Evolutionary conservation across 176 grass and related monocot species (phyloP).

Genomic region (Thalia dealbata): DNA sequence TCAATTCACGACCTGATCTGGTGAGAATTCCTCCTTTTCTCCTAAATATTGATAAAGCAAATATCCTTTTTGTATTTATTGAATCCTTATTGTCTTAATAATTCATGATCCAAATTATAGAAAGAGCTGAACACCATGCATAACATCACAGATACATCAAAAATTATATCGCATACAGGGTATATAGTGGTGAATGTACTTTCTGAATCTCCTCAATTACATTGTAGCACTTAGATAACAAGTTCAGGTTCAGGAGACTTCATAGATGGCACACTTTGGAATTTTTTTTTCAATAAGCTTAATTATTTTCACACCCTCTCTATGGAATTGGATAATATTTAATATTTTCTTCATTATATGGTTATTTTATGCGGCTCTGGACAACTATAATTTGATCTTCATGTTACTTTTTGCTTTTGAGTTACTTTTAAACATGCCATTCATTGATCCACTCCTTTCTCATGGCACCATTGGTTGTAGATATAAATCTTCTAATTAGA

Average conservation of each 20-base stretch:
- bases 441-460: background rate
- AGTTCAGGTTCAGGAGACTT: background rate
- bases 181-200: background rate
- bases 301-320: background rate
- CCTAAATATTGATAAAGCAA: background rate
- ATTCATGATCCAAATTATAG: background rate
- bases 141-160: background rate
- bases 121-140: background rate
- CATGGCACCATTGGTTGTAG: background rate
- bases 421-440: background rate
- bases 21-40: conserved; percentile 28
- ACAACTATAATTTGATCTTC: background rate
- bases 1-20: conserved; percentile 82
- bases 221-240: background rate
- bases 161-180: background rate
- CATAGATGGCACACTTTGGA: background rate
- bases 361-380: background rate
- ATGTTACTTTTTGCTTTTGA: background rate
- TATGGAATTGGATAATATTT: background rate
- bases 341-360: background rate
- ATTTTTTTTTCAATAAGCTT: no score
- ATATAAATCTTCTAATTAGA: no score
- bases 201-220: background rate
- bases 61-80: background rate
- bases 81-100: background rate